Evolutionary conservation across 306 rosid species (phyloP), one percentile per base, ranked within the genome.

Genomic region (Cyclanthera cordifolia): DNA sequence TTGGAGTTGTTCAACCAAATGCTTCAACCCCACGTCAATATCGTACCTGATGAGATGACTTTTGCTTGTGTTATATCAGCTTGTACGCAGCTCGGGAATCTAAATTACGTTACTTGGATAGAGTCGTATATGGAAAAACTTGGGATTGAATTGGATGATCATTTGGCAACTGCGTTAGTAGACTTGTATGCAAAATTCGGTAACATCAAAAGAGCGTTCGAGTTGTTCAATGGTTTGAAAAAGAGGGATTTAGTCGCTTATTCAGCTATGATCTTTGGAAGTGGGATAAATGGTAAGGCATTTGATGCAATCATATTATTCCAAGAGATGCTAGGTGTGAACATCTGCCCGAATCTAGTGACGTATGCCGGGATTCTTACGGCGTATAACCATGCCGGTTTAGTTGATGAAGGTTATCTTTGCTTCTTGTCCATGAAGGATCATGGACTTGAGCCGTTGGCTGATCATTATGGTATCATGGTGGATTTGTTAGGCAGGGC

Each of bases 211-310:
- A 79, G 75, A 72, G 96, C 96, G 19, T 69, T 68, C 21, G 82
- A 85, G 74, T 81, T 85, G 69, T 90, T 87, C 72, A 73, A 70
- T 28, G 72, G 78, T 47, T 78, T 90, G 72, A 67, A 78, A 80
- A 76, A 75, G 72, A 84, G 58, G 82, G 95, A 90, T 73, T 67
- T 90, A 59, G 81, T 90, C 70, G 83, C 96, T 52, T 87, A 90
- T 78, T 90, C 96, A 51, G 91, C 91, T 14, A 85, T 90, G 91
- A 87, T 90, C 51, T 78, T 83, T 34, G 96, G 96, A 24, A 84
- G 83, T 67, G 96, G 95, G 52, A 77, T 90, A 61, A 90, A 90
- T 67, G 88, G 91, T 56, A 81, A 78, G 70, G 78, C 79, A 16
- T 63, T 50, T 8, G 87, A 90, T 21, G 87, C 96, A 46, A 77